Conservation (phyloP, 2,329 filamentous ascomycete genomes). For the Lasiodiplodia citricola region DNA sequence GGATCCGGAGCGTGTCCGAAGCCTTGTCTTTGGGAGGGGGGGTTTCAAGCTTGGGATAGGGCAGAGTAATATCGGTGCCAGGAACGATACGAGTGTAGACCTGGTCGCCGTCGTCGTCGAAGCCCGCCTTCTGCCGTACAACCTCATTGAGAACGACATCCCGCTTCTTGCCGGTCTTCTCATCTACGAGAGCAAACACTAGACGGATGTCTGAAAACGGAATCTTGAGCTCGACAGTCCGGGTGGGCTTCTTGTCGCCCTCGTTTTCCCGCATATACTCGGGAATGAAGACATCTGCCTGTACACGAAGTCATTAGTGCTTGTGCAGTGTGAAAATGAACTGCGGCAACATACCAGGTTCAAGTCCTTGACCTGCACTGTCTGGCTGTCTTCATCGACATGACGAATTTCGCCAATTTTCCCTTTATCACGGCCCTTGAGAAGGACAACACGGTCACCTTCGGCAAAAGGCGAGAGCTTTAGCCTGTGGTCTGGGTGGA, state of each 20-base stretch:
- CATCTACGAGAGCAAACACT: constrained; percentile 75
- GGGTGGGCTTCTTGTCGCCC: constrained; percentile 49
- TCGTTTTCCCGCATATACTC: constrained; percentile 48
- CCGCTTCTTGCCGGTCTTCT: constrained; percentile 65
- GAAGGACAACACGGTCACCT: constrained; percentile 81
- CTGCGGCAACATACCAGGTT: constrained; percentile 43
- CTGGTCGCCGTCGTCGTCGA: constrained; percentile 34
- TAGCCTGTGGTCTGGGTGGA: constrained; percentile 43
- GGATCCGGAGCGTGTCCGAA: constrained; percentile 75
- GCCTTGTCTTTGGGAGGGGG: constrained; percentile 60
- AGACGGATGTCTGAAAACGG: constrained; percentile 77
- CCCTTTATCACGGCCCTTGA: constrained; percentile 79
- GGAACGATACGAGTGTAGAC: constrained; percentile 44
- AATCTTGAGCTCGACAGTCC: constrained; percentile 61
- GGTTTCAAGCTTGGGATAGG: constrained; percentile 11
- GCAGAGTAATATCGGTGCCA: constrained; percentile 35
- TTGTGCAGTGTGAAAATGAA: background rate
- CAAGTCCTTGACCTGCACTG: constrained; percentile 44
- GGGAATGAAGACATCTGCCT: constrained; percentile 51
- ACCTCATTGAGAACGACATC: constrained; percentile 57
- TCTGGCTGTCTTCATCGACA: constrained; percentile 51
- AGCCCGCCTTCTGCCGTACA: constrained; percentile 30
- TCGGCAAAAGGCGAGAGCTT: constrained; percentile 43
- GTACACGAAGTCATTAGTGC: background rate
- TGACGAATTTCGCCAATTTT: constrained; percentile 76